Percentiles rank a stretch among this genome's conserved stretches.
Evolutionary conservation across 2,329 filamentous ascomycete genomes (phyloP).

Genomic region (Phyllosticta capitalensis): DNA sequence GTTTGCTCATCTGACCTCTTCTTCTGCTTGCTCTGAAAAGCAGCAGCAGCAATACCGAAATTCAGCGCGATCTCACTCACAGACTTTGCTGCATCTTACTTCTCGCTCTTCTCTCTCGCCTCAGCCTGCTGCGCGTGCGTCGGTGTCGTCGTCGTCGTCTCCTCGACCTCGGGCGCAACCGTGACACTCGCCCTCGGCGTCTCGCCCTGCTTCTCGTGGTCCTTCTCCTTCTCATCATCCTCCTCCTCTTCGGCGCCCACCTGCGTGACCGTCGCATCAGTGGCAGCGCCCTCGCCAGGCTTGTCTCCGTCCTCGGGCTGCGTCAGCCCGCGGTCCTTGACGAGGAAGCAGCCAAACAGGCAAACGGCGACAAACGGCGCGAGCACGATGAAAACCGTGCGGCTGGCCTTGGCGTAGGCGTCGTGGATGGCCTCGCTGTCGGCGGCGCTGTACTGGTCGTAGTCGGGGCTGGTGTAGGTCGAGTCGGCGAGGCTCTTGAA

Average conservation of each 20-base stretch:
- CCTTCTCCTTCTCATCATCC: neutral
- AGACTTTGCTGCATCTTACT: too few species aligned
- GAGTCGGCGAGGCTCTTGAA: constrained; percentile 4
- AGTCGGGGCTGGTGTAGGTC: constrained; percentile 8
- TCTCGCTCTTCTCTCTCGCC: neutral
- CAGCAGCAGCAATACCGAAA: too few species aligned
- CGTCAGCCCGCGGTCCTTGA: constrained; percentile 9
- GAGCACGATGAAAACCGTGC: constrained; percentile 11
- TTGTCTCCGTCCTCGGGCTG: constrained; percentile 6
- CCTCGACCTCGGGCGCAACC: constrained; percentile 1
- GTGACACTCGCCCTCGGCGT: neutral
- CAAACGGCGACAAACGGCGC: constrained; percentile 10
- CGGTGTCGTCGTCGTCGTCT: neutral
- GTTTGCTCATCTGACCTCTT: too few species aligned
- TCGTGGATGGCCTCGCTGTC: constrained; percentile 6
- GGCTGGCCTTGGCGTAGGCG: constrained; percentile 10
- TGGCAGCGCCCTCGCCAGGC: neutral
- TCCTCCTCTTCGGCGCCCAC: neutral
- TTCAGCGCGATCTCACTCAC: too few species aligned
- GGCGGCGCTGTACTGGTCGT: neutral
- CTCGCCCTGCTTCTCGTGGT: constrained; percentile 1
- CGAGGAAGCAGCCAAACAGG: constrained; percentile 9
- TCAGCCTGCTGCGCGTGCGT: neutral
- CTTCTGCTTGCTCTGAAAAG: too few species aligned
- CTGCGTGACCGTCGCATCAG: neutral